Base-by-base conservation (phyloP, 495 filamentous ascomycete genomes). In the Trichoderma orchidacearum region DNA sequence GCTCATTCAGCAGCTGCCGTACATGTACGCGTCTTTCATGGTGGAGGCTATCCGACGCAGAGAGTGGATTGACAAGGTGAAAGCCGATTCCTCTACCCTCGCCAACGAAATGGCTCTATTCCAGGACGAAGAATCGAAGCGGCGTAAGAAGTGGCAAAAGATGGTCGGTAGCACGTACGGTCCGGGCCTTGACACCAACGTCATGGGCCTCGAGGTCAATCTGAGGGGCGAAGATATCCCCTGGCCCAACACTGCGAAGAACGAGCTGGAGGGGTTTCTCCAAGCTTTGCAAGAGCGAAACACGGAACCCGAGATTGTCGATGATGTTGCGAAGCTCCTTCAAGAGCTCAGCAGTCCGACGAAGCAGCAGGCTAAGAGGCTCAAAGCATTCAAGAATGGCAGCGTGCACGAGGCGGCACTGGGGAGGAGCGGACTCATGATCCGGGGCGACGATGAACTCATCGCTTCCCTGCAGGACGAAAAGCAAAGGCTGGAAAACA, bases 371-470 rank as follows among this genome's bases (percentile, higher is more conserved):
- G 78, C 81, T 48, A 89, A 86, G 66, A 79, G 87, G 52, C 82
- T 89, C 35, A 94, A 90, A 63, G 89, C 88, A 0, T 97, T 99
- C 77, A 97, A 96, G 63, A 89, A 90, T 61, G 94, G 93, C 36
- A 96, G 91, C 62, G 78, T 99, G 12, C 90, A 96, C 61, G 93
- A 97, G 62, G 83, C 85, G 13, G 77, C 76, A 11, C 74, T 89
- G 50, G 87, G 89, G 31, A 82, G 82, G 58, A 90, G 85, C 56
- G 91, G 90, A 9, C 75, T 96, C 23, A 68, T 95, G 31, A 76
- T 92, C 7, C 80, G 86, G 32, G 87, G 84, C 18, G 89, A 96
- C 61, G 89, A 92, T 59, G 88, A 95, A 55, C 74, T 89, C 27
- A 64, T 85, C 3, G 70, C 70, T 18, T 80, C 76, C 25, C 62